Percentiles rank a stretch among this genome's conserved stretches.
phyloP scores from a whole-genome alignment of 352 stramenopile genomes.

The Phytophthora constricta region DNA sequence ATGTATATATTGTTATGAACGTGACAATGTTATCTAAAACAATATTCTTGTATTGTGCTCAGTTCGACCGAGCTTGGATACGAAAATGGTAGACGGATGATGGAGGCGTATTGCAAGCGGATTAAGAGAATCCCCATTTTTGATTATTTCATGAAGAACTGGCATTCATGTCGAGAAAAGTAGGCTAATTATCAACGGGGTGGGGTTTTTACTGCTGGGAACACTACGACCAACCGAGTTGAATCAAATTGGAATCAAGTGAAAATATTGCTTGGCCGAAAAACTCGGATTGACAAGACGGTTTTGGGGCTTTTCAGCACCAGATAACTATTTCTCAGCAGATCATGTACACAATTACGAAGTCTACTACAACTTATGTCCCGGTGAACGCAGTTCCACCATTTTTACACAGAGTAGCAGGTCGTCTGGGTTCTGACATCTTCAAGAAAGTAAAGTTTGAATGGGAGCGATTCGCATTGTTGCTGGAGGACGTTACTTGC shows the following conservation, averaged over 20 bases:
- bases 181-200: slow-evolving; percentile 20
- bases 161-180: slow-evolving; percentile 23
- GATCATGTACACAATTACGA: slow-evolving; percentile 5
- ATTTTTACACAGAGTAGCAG: not conserved
- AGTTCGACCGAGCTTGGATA: slow-evolving; percentile 1
- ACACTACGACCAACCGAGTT: slow-evolving; percentile 29
- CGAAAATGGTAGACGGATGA: not conserved
- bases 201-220: slow-evolving; percentile 19
- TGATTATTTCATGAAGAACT: slow-evolving; percentile 27
- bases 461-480: slow-evolving; percentile 32
- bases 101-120: slow-evolving; percentile 4
- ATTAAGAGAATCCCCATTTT: slow-evolving; percentile 4
- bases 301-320: slow-evolving; percentile 22
- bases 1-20: not conserved
- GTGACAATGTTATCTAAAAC: not conserved
- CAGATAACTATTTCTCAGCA: slow-evolving; percentile 22
- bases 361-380: not conserved
- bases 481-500: slow-evolving; percentile 25
- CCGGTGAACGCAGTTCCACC: not conserved
- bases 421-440: not conserved
- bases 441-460: slow-evolving; percentile 19
- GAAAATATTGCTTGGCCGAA: slow-evolving; percentile 16
- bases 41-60: not conserved
- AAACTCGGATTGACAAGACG: slow-evolving; percentile 23
- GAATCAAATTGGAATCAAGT: slow-evolving; percentile 38